A percentile compares a stretch with the other conserved stretches of the same genome.
Evolutionary conservation across 73 alveolate species (phyloP).

Genomic region (Paramecium sonneborni): DNA sequence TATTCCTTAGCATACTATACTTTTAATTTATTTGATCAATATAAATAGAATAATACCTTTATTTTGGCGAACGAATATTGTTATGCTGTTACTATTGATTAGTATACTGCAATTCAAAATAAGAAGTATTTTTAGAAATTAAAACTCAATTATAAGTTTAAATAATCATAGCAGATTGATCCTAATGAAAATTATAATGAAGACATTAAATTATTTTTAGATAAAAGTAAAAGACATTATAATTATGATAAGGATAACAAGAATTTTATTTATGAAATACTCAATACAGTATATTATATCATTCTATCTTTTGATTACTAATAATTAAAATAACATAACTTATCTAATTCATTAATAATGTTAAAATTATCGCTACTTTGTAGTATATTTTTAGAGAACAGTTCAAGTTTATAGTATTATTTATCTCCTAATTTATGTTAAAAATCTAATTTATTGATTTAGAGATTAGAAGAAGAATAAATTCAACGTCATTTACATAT

Average conservation of each 20-base stretch:
- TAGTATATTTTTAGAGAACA: constrained; percentile 48
- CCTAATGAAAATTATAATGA: constrained; percentile 8
- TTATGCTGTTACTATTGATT: constrained; percentile 13
- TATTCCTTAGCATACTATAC: constrained; percentile 23
- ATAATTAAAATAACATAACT: not conserved
- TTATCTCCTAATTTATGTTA: not conserved
- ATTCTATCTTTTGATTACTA: not conserved
- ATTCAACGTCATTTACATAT: not conserved
- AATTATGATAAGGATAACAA: constrained; percentile 8
- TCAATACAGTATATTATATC: not conserved
- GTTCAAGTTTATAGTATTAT: not conserved
- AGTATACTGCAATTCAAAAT: not conserved
- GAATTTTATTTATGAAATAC: not conserved
- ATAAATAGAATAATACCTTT: not conserved
- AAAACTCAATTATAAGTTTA: not conserved
- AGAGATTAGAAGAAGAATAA: not conserved
- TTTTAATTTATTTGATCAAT: not conserved
- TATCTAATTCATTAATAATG: not conserved
- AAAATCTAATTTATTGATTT: constrained; percentile 4
- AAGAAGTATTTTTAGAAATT: not conserved
- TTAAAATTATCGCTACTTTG: not conserved
- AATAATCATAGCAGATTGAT: not conserved
- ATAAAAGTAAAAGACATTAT: constrained; percentile 23
- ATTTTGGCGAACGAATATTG: not conserved
- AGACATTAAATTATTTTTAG: constrained; percentile 9